Evolutionary conservation across 2,329 filamentous ascomycete genomes (phyloP).

Genomic region (Albifimbria verrucaria): DNA sequence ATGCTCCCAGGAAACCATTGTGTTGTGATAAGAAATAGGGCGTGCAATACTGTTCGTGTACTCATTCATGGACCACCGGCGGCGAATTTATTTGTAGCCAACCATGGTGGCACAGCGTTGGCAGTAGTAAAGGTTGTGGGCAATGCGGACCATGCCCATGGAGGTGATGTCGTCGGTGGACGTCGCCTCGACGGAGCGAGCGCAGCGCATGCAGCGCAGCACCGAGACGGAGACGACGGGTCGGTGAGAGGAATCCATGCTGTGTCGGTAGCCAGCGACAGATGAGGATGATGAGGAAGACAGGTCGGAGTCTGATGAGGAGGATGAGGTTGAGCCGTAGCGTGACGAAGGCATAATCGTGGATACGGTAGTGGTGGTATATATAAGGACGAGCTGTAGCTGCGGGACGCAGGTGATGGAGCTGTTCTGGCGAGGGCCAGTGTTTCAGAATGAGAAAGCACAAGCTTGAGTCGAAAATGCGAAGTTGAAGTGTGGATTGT

Average conservation of each 20-base stretch:
- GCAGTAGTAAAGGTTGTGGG: constrained; percentile 66
- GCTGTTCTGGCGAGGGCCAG: not conserved
- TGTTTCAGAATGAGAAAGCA: not conserved
- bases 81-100: constrained; percentile 53
- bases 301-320: constrained; percentile 32
- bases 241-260: constrained; percentile 45
- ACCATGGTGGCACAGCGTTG: constrained; percentile 60
- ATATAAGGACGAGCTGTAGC: not conserved
- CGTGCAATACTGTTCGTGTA: no score
- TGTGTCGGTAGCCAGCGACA: constrained; percentile 31
- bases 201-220: constrained; percentile 61
- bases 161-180: constrained; percentile 56
- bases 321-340: constrained; percentile 21
- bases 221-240: constrained; percentile 54
- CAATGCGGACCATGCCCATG: constrained; percentile 62
- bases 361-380: not conserved
- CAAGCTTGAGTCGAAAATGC: no score
- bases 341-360: constrained; percentile 23
- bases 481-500: not conserved
- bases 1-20: no score
- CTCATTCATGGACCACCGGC: not conserved
- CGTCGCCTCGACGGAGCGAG: constrained; percentile 57
- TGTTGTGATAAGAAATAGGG: no score
- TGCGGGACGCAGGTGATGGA: not conserved
- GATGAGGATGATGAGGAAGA: constrained; percentile 30